Base-by-base conservation (phyloP, 345 rosid genomes). In the Cardamine resedifolia region DNA sequence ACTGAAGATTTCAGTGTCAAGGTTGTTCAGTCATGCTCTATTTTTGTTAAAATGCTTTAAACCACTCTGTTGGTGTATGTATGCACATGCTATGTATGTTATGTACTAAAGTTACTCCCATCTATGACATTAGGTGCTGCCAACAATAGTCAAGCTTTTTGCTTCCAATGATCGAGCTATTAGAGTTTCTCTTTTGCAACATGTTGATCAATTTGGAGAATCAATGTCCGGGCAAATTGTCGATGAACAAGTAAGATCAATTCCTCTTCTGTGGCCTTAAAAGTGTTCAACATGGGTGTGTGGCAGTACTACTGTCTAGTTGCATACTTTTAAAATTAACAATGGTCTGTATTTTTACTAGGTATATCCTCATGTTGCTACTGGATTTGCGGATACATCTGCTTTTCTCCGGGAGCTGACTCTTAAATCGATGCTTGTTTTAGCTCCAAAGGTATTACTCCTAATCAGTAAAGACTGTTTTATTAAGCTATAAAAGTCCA, bases 331-430 rank as follows among this genome's bases (percentile, higher is more conserved):
- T 47, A 63, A 31, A 39, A 31, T 18, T 23, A 65, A 58, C 33
- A 16, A 52, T 59, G 47, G 34, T 41, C 31, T 81, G 52, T 72
- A 72, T 44, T 48, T 53, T 76, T 33, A 70, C 71, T 79, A 92
- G 98, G 96, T 90, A 68, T 95, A 82, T 78, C 96, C 98, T 68
- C 98, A 92, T 66, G 83, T 95, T 72, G 90, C 98, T 68, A 86
- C 92, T 65, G 98, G 99, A 69, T 92, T 95, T 78, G 80, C 96
- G 20, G 99, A 95, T 74, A 82, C 96, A 27, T 88, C 96, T 66
- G 94, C 98, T 48, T 88, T 88, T 82, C 96, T 95, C 55, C 91
- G 98, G 53, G 99, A 95, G 76, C 70, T 95, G 86, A 92, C 98
- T 85, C 99, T 95, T 38, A 95, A 95, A 71, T 92, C 99, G 33